phyloP scores from a whole-genome alignment of 495 filamentous ascomycete species.

The Jackrogersella multiformis region DNA sequence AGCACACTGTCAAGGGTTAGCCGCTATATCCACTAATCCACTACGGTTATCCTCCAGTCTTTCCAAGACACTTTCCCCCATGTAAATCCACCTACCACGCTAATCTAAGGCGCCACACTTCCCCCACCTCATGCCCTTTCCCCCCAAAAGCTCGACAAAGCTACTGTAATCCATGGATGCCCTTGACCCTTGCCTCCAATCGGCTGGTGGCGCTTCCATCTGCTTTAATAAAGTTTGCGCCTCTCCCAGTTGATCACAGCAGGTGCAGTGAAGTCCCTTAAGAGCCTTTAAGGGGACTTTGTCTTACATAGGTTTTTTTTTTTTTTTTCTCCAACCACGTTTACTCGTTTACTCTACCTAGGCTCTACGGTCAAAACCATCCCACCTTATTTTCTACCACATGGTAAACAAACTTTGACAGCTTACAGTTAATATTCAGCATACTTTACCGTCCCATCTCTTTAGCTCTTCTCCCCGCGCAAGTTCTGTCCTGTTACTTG shows the following conservation, averaged over 20 bases:
- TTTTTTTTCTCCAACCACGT: constrained; percentile 39
- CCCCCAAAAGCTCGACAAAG: constrained; percentile 7
- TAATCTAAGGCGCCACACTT: constrained; percentile 8
- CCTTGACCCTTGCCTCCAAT: constrained; percentile 39
- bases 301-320: constrained; percentile 34
- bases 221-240: constrained; percentile 42
- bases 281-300: constrained; percentile 27
- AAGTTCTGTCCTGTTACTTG: not conserved
- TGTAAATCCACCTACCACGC: not conserved
- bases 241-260: constrained; percentile 40
- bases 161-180: not conserved
- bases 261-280: constrained; percentile 30
- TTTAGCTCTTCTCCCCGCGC: constrained; percentile 2
- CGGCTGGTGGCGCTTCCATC: constrained; percentile 36
- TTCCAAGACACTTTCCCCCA: constrained; percentile 10
- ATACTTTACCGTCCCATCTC: constrained; percentile 28
- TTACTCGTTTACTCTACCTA: constrained; percentile 18
- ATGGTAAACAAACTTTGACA: constrained; percentile 38
- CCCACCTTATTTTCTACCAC: constrained; percentile 40
- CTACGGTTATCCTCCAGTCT: constrained; percentile 16
- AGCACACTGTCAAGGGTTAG: constrained; percentile 29
- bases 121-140: constrained; percentile 4
- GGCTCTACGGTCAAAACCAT: constrained; percentile 33
- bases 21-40: constrained; percentile 25
- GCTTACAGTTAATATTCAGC: constrained; percentile 14